Conservation (phyloP, 2,329 filamentous ascomycete species). For the Gaeumannomyces tritici region DNA sequence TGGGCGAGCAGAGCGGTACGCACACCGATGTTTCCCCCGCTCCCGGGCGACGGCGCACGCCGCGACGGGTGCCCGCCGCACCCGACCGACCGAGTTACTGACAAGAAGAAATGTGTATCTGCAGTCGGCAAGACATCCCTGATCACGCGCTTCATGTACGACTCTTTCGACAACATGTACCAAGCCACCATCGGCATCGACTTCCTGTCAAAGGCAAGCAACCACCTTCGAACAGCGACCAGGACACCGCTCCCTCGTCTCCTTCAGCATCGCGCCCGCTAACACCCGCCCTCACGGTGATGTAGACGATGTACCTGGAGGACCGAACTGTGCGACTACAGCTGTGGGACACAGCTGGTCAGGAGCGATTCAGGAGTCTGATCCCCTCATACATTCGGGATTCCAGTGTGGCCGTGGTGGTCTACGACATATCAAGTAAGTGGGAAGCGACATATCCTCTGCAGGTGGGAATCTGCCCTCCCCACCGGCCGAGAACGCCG, state of each 20-base stretch:
- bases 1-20: slow-evolving; percentile 97
- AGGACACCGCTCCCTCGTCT: background rate
- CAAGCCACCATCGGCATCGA: slow-evolving; percentile 99
- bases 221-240: background rate
- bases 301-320: slow-evolving; percentile 96
- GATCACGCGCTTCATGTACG: slow-evolving; percentile 99
- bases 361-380: slow-evolving; percentile 92
- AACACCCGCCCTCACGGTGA: background rate
- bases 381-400: slow-evolving; percentile 99
- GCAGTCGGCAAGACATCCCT: slow-evolving; percentile 95
- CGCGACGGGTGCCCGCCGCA: too few relatives aligned
- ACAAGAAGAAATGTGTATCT: background rate
- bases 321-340: slow-evolving; percentile 95
- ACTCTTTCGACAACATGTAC: slow-evolving; percentile 99
- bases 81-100: background rate
- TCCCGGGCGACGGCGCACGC: background rate
- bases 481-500: background rate
- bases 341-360: slow-evolving; percentile 96
- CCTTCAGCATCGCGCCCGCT: background rate
- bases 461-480: background rate
- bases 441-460: background rate
- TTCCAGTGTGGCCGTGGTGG: slow-evolving; percentile 93
- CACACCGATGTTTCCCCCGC: background rate
- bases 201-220: slow-evolving; percentile 84
- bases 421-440: slow-evolving; percentile 92